phyloP scores from a whole-genome alignment of 306 rosid genomes.

The Pyrus betulifolia region DNA sequence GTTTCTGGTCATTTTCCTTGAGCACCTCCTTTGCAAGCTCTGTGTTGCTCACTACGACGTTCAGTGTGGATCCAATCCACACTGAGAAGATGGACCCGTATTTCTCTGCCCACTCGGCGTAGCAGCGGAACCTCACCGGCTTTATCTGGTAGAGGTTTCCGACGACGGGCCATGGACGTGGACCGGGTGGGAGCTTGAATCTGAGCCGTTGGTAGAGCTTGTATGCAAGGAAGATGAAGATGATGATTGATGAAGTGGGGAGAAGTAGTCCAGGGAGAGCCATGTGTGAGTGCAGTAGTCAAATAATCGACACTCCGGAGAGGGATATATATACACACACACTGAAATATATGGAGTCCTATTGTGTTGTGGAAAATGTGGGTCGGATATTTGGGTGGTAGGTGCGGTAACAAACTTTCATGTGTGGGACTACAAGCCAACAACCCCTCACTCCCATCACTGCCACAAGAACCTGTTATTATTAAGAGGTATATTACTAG shows the following conservation, averaged over 20 bases:
- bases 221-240: conserved; percentile 28
- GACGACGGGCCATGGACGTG: conserved; percentile 68
- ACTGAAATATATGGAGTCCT: no score
- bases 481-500: no score
- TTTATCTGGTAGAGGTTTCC: conserved; percentile 83
- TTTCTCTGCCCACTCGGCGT: conserved; percentile 62
- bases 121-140: conserved; percentile 83
- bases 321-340: no score
- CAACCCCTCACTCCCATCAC: no score
- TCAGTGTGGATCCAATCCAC: conserved; percentile 74
- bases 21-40: conserved; percentile 63
- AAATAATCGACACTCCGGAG: no score
- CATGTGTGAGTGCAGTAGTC: neutral
- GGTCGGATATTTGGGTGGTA: no score
- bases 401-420: no score
- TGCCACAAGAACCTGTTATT: no score
- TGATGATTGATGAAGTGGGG: conserved; percentile 20
- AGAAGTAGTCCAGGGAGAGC: neutral
- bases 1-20: conserved; percentile 65
- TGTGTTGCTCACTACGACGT: conserved; percentile 61
- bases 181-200: conserved; percentile 84
- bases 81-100: conserved; percentile 86
- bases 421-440: no score
- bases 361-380: no score
- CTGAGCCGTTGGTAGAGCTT: conserved; percentile 38